phyloP scores from a whole-genome alignment of 176 grass and related monocot species.

The Raddia guianensis region DNA sequence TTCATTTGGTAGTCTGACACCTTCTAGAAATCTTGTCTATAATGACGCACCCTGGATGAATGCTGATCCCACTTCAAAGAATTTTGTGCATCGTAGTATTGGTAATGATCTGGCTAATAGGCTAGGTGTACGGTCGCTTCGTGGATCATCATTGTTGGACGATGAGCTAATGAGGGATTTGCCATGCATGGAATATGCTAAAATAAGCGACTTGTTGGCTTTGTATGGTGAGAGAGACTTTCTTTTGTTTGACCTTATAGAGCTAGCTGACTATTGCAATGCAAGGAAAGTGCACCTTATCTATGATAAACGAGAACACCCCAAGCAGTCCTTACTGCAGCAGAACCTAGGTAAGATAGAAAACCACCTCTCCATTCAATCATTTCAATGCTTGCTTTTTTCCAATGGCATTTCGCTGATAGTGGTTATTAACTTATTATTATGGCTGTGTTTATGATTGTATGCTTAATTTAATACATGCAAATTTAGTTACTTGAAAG shows the following conservation, averaged over 20 bases:
- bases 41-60: conserved; percentile 97
- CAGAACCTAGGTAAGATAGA: conserved; percentile 81
- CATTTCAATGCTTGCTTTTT: conserved; percentile 19
- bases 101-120: conserved; percentile 87
- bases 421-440: conserved; percentile 20
- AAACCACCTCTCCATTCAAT: conserved; percentile 22
- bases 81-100: conserved; percentile 81
- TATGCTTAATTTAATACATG: conserved; percentile 3
- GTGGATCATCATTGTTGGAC: conserved; percentile 79
- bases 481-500: not conserved
- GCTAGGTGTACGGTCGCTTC: conserved; percentile 83
- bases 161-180: conserved; percentile 89
- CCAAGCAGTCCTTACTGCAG: conserved; percentile 86
- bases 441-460: not conserved
- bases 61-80: conserved; percentile 59
- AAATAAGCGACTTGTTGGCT: conserved; percentile 84
- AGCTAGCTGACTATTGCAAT: conserved; percentile 91
- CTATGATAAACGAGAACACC: conserved; percentile 96
- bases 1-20: conserved; percentile 69
- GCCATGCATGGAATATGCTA: conserved; percentile 84
- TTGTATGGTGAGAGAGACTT: conserved; percentile 88
- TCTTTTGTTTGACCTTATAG: conserved; percentile 89
- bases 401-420: not conserved
- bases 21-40: conserved; percentile 84
- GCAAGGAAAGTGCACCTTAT: conserved; percentile 93